Evolutionary conservation across 108 stramenopile genomes (phyloP), one percentile per base, ranked within the genome.

Genomic region (Mayamaea pseudoterrestris): DNA sequence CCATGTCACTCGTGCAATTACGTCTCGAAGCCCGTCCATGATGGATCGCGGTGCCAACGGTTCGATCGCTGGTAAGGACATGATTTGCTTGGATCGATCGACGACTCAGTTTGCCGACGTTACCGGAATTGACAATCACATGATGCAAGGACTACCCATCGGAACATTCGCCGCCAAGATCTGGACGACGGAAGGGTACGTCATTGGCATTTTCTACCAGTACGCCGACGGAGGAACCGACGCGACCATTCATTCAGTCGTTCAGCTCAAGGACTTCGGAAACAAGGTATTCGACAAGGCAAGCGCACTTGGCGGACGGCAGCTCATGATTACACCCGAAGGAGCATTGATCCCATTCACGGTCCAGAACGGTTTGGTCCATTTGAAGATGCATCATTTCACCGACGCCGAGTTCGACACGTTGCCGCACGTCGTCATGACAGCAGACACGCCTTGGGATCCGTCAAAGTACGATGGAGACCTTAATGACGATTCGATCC

Each of bases 41-140:
- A 39, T 66, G 8, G 59, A 66, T 34, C 44, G 65, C 0, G 65
- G 65, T 4, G 59, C 59, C 1, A 66, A 66, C 27, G 65, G 65
- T 32, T 45, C 53, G 1, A 29, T 65, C 31, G 58, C 50, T 24
- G 58, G 64, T 1, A 5, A 13, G 27, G 53, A 59, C 17, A 12
- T 51, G 3, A 27, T 46, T 7, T 3, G 47, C 17, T 55, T 66
- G 22, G 3, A 5, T 4, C 22, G 26, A 21, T 3, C 37, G 4
- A 14, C 37, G 8, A 8, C 5, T 8, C 37, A 20, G 37, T 8
- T 39, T 39, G 18, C 37, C 5, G 27, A 50, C 56, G 22, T 66
- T 28, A 23, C 18, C 20, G 65, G 65, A 23, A 41, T 66, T 44
- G 54, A 55, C 34, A 49, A 60, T 12, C 65, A 66, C 35, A 17